Percentiles rank a stretch among this genome's conserved stretches.
These are phyloP conservation scores for Beauveria brongniartii DNA, from an alignment of 2,329 filamentous ascomycete genomes.

Conservation along the genomic window DNA sequence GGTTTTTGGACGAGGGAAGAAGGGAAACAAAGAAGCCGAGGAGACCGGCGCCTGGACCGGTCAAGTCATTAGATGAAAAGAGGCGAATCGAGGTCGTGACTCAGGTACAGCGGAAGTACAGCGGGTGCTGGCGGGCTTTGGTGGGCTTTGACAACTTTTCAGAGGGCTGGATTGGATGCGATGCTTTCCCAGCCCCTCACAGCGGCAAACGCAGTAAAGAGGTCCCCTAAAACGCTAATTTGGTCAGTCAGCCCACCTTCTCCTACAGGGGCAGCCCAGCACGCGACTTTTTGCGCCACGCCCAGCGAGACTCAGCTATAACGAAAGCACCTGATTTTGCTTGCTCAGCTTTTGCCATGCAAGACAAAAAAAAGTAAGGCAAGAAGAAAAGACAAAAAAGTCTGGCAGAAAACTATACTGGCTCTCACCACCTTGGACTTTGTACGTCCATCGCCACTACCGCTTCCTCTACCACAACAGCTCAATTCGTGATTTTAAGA, in stretches of 20 bases:
- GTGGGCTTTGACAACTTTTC: neutral
- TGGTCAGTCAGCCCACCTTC: neutral
- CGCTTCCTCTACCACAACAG: neutral
- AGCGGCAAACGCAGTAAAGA: no score
- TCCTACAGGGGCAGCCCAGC: neutral
- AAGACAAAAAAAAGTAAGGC: neutral
- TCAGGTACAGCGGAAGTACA: neutral
- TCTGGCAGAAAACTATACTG: constrained; percentile 6
- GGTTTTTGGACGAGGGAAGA: neutral
- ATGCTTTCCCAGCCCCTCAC: no score
- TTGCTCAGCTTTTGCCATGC: neutral
- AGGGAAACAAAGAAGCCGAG: neutral
- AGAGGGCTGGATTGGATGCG: no score
- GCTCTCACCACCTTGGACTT: constrained; percentile 8
- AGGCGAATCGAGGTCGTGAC: neutral
- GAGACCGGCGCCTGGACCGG: neutral
- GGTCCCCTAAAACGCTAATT: no score
- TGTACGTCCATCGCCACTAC: neutral
- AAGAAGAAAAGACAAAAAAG: neutral
- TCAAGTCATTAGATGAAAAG: neutral
- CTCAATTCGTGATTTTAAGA: neutral
- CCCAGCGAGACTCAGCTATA: neutral
- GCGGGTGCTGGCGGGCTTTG: neutral
- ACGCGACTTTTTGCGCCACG: constrained; percentile 1
- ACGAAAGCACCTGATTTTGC: neutral